Evolutionary conservation across 495 filamentous ascomycete species (phyloP).

Genomic region (Melanomma pulvis-pyrius): DNA sequence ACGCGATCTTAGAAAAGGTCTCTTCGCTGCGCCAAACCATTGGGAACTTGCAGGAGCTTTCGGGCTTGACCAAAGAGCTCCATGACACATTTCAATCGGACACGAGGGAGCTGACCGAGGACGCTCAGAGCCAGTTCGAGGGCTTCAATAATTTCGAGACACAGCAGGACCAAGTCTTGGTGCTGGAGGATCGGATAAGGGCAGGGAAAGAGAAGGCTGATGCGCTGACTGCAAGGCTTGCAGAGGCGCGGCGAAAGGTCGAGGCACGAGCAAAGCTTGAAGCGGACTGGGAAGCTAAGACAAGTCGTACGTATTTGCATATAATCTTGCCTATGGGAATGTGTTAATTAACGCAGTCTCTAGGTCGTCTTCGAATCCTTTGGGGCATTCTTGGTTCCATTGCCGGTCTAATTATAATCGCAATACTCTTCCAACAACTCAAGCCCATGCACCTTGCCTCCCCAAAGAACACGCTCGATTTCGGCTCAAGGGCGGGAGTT

Average conservation of each 20-base stretch:
- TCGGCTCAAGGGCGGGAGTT: constrained; percentile 3
- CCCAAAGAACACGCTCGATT: neutral
- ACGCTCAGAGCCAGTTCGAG: constrained; percentile 67
- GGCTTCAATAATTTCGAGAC: constrained; percentile 67
- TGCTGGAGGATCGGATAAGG: constrained; percentile 67
- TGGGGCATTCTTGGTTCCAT: constrained; percentile 34
- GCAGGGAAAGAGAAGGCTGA: constrained; percentile 64
- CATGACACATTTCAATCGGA: constrained; percentile 65
- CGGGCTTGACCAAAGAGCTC: constrained; percentile 61
- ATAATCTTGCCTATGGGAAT: neutral
- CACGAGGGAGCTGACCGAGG: constrained; percentile 60
- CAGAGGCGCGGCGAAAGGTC: constrained; percentile 64
- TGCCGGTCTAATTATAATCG: constrained; percentile 7
- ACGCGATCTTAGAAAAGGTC: constrained; percentile 78
- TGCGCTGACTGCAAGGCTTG: constrained; percentile 66
- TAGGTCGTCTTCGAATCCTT: constrained; percentile 33
- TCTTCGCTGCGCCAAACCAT: constrained; percentile 69
- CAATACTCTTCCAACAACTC: constrained; percentile 29
- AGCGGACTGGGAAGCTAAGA: constrained; percentile 70
- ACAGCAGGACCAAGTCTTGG: constrained; percentile 68
- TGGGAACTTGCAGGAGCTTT: constrained; percentile 68
- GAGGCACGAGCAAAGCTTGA: constrained; percentile 74
- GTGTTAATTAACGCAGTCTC: constrained; percentile 1
- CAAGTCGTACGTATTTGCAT: constrained; percentile 45
- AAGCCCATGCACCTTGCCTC: neutral